These are phyloP conservation scores for Monilinia polystroma DNA, from an alignment of 2,329 filamentous ascomycete genomes.

Conservation along the genomic window DNA sequence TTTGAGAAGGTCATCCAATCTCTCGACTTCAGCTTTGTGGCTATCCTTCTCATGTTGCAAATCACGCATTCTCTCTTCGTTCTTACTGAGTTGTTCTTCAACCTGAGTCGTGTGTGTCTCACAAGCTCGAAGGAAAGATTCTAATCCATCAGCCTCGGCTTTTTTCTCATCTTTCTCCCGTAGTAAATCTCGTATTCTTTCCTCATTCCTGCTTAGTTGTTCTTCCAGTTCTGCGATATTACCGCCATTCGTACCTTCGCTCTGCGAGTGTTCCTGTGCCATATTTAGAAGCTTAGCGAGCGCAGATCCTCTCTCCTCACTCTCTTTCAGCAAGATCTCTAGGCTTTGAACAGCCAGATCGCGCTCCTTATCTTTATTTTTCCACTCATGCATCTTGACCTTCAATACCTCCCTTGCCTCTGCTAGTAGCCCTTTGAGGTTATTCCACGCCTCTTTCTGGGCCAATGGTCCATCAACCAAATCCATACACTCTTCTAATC, in stretches of 20 bases:
- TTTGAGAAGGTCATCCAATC: conserved; percentile 1
- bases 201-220: background rate
- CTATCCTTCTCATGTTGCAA: background rate
- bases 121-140: background rate
- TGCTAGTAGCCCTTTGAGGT: background rate
- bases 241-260: background rate
- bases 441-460: conserved; percentile 12
- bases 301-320: background rate
- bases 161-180: conserved; percentile 2
- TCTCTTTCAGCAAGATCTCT: conserved; percentile 11
- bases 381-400: background rate
- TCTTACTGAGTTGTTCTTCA: background rate
- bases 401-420: background rate
- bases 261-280: background rate
- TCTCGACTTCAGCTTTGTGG: background rate
- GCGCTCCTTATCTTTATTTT: background rate
- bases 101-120: conserved; percentile 5
- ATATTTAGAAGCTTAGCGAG: background rate
- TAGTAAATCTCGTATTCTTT: background rate
- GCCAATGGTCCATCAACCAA: conserved; percentile 13
- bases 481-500: conserved; percentile 22
- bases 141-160: conserved; percentile 10
- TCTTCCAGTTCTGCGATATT: background rate
- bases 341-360: background rate
- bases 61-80: background rate